Conservation (phyloP, 768 basidiomycete species). For the Tubosaeta sp. region DNA sequence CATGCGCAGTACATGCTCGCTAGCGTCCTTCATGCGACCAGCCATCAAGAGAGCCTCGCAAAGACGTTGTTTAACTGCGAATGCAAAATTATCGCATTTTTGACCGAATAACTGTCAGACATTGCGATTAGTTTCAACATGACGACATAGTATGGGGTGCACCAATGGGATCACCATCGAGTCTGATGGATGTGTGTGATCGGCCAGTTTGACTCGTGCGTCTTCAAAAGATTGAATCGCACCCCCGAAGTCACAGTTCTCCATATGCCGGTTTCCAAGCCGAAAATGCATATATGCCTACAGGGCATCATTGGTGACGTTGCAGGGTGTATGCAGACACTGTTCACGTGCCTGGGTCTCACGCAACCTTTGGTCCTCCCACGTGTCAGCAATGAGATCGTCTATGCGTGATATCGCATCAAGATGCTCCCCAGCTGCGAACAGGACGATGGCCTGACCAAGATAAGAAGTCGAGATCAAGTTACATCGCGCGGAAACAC, state of each 20-base stretch:
- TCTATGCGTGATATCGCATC: conserved; percentile 4
- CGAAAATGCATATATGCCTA: neutral
- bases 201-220: neutral
- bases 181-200: neutral
- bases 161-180: neutral
- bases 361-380: neutral
- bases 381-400: neutral
- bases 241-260: neutral
- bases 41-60: conserved; percentile 1
- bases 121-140: neutral
- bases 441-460: conserved; percentile 3
- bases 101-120: conserved; percentile 4
- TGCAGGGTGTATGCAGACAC: too few relatives aligned
- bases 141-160: too few relatives aligned
- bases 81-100: neutral
- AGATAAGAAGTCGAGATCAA: neutral
- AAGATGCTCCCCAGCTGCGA: conserved; percentile 1
- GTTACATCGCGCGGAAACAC: neutral
- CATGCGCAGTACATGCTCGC: neutral
- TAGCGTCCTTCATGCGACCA: neutral
- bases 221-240: neutral
- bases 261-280: neutral
- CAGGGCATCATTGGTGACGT: neutral
- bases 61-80: neutral
- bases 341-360: neutral